Evolutionary conservation across 805 yeast genomes (phyloP).

Genomic region (Candida railenensis): DNA sequence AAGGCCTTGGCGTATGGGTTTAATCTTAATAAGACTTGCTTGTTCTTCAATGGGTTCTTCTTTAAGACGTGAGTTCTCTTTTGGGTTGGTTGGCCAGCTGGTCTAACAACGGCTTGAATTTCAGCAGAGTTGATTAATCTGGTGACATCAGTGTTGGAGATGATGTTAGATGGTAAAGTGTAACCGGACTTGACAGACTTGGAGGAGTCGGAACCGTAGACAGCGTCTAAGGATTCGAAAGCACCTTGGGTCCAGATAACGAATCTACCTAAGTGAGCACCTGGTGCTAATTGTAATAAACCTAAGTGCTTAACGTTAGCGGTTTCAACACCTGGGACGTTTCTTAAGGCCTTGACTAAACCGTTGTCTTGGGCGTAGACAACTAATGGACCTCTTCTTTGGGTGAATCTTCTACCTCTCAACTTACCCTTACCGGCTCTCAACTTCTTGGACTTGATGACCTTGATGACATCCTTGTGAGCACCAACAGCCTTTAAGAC

Average conservation of each 20-base stretch:
- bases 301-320: slow-evolving; percentile 88
- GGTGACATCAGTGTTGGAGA: slow-evolving; percentile 93
- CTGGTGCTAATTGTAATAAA: slow-evolving; percentile 98
- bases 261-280: slow-evolving; percentile 99
- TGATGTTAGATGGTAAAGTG: slow-evolving; percentile 91
- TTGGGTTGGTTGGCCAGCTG: slow-evolving; percentile 91
- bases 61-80: slow-evolving; percentile 94
- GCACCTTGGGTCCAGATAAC: slow-evolving; percentile 99
- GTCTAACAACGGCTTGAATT: slow-evolving; percentile 95
- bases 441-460: slow-evolving; percentile 95
- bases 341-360: slow-evolving; percentile 97
- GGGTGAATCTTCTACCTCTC: slow-evolving; percentile 99
- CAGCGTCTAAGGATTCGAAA: slow-evolving; percentile 91
- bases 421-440: slow-evolving; percentile 99
- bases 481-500: slow-evolving; percentile 98
- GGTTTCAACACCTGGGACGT: slow-evolving; percentile 99
- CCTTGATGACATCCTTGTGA: slow-evolving; percentile 96
- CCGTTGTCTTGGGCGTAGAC: slow-evolving; percentile 98
- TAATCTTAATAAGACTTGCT: slow-evolving; percentile 94
- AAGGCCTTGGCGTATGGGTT: slow-evolving; percentile 99
- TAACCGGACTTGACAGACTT: slow-evolving; percentile 83
- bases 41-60: slow-evolving; percentile 98
- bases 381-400: slow-evolving; percentile 99
- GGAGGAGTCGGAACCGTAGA: slow-evolving; percentile 93
- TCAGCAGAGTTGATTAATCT: slow-evolving; percentile 98